phyloP scores from a whole-genome alignment of 2,329 filamentous ascomycete species.

The Penicillium sp. region DNA sequence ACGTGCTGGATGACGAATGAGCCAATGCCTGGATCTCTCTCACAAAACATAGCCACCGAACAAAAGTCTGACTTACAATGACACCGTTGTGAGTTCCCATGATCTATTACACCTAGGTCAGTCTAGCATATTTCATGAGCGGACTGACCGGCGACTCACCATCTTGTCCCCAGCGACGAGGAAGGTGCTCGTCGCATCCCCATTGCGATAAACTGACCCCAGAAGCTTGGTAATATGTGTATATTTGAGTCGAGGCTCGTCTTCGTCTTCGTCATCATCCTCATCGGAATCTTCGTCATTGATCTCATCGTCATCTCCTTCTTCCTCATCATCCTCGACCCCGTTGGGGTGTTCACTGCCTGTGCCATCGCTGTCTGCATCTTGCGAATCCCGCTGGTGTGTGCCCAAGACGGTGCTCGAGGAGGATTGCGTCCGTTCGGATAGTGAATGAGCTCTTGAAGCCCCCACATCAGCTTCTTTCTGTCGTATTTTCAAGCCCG shows the following conservation, averaged over 20 bases:
- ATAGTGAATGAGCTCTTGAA: constrained; percentile 11
- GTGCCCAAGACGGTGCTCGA: constrained; percentile 11
- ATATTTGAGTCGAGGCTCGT: constrained; percentile 93
- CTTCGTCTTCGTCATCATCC: constrained; percentile 77
- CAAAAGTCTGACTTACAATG: constrained; percentile 58
- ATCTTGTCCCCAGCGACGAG: constrained; percentile 93
- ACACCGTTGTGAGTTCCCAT: constrained; percentile 95
- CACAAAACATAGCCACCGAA: background rate
- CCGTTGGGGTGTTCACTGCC: constrained; percentile 46
- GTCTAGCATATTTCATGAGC: constrained; percentile 8
- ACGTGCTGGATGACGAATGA: constrained; percentile 58
- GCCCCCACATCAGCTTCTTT: constrained; percentile 18
- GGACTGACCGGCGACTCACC: constrained; percentile 47
- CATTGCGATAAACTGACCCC: constrained; percentile 79
- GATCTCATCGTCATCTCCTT: constrained; percentile 24
- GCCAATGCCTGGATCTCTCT: constrained; percentile 10
- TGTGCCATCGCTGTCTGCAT: constrained; percentile 21
- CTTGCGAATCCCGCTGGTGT: constrained; percentile 9
- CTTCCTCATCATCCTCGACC: constrained; percentile 54
- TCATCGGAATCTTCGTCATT: constrained; percentile 57
- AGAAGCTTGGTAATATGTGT: constrained; percentile 76
- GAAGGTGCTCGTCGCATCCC: constrained; percentile 88
- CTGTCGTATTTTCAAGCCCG: constrained; percentile 27
- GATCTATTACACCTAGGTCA: constrained; percentile 52
- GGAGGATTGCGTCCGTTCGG: constrained; percentile 14